Evolutionary conservation across 1,284 basidiomycete species (phyloP).

Genomic region (Cutaneotrichosporon dermatis): DNA sequence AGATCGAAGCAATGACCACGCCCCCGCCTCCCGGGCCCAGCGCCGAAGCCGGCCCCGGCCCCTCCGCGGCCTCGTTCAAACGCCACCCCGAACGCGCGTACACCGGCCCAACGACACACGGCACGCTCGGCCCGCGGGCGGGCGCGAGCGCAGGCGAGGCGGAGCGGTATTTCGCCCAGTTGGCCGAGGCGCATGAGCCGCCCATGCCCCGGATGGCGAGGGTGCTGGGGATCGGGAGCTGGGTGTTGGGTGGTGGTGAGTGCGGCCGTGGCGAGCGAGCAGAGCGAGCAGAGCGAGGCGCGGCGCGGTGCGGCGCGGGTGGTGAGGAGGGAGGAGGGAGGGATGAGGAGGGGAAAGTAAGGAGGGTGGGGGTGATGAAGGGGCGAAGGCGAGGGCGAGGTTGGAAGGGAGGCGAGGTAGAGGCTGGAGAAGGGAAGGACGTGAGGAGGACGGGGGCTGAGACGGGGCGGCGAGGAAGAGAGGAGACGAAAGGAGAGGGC

Average conservation of each 20-base stretch:
- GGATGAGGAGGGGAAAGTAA: background rate
- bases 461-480: too few species aligned
- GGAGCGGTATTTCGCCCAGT: conserved; percentile 6
- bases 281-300: background rate
- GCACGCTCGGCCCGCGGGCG: background rate
- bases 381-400: background rate
- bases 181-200: conserved; percentile 6
- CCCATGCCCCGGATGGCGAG: conserved; percentile 5
- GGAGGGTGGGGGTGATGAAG: background rate
- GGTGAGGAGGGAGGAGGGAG: background rate
- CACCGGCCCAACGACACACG: conserved; percentile 8
- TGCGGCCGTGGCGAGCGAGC: background rate
- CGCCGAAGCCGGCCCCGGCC: background rate
- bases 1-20: too few species aligned
- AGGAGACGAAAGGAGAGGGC: background rate
- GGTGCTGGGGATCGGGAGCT: conserved; percentile 26
- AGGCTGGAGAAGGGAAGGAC: too few species aligned
- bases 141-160: background rate
- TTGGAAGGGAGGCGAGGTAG: background rate
- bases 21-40: background rate
- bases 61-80: background rate
- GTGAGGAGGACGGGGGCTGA: too few species aligned
- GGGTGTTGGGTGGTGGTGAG: conserved; percentile 35
- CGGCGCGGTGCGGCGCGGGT: background rate
- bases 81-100: conserved; percentile 14